Conservation (phyloP, 208 protist genomes). For the Lotmaria passim region DNA sequence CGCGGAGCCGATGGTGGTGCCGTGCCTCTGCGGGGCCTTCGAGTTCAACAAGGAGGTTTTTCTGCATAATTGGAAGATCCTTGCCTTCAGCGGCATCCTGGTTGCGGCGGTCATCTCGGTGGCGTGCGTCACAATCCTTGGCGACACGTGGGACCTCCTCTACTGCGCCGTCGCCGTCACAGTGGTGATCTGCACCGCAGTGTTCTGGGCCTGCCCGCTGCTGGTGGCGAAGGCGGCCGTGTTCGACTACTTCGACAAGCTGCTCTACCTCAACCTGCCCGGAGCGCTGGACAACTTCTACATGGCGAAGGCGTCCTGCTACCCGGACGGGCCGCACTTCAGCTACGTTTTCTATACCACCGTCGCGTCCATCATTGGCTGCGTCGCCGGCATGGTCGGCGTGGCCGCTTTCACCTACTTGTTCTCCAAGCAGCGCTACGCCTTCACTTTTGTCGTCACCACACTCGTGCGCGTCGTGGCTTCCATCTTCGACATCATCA, state of each 20-base stretch:
- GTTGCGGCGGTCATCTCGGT: constrained; percentile 26
- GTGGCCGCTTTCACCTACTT: constrained; percentile 62
- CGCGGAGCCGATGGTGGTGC: not conserved
- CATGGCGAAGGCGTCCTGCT: constrained; percentile 35
- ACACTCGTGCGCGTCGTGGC: constrained; percentile 53
- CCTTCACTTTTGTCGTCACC: constrained; percentile 62
- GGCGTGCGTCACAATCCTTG: constrained; percentile 27
- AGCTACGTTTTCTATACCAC: constrained; percentile 57
- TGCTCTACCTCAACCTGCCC: constrained; percentile 52
- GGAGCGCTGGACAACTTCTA: constrained; percentile 54
- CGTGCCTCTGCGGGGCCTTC: constrained; percentile 29
- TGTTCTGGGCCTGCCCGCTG: constrained; percentile 41
- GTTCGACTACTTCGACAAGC: constrained; percentile 49
- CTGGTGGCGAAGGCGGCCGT: constrained; percentile 56
- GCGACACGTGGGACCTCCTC: constrained; percentile 25
- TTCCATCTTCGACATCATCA: constrained; percentile 72
- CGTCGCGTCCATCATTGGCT: constrained; percentile 42
- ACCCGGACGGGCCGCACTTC: constrained; percentile 50
- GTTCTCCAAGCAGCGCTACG: constrained; percentile 60
- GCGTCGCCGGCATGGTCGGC: constrained; percentile 51
- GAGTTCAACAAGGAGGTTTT: constrained; percentile 35
- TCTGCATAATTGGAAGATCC: constrained; percentile 20
- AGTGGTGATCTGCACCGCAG: constrained; percentile 6
- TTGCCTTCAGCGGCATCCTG: constrained; percentile 33
- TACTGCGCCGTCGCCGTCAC: constrained; percentile 28